Evolutionary conservation across 2,329 filamentous ascomycete species (phyloP), one percentile per base, ranked within the genome.

Genomic region (Gyromitra esculenta): DNA sequence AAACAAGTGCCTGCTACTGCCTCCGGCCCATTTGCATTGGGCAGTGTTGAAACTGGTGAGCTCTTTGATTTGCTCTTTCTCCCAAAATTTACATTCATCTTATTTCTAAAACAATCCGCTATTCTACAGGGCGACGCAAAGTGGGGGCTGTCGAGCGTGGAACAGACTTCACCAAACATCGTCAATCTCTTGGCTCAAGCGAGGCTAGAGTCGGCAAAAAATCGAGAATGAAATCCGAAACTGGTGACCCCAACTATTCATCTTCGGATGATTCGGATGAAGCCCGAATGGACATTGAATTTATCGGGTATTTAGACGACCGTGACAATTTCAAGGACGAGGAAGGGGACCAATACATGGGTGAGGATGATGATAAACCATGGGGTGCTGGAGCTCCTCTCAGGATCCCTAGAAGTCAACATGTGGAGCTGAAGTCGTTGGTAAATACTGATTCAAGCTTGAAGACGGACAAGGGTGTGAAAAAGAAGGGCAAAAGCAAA

Each of bases 21-120:
- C 8, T 80, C 78, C n/a, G 80, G 80, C 5, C 80, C 80, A 6
- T 81, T 81, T 52, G 78, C 80, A 5, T 56, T 81, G 41, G 80
- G 80, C 7, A 80, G 79, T 60, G 69, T 81, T 11, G 60, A 65
- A 18, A 73, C 52, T 31, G 77, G 79, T 78, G 68, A 54, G 62
- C 45, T 65, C 60, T 56, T 43, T 37, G 8, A 11, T n/a, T 7
- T 39, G n/a, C n/a, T 39, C 1, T 31, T 25, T 35, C 21, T 21
- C 9, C 9, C 31, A 13, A n/a, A 8, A 11, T n/a, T 64, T 48
- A 8, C 2, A 11, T n/a, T 64, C 39, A 5, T 7, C 2, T 21
- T 73, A 8, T 75, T 50, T 25, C 54, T 73, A 50, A 67, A 25
- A 6, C 6, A 37, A 45, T 45, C 8, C 56, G 48, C 50, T 31